These are phyloP conservation scores for Rubus idaeus DNA, from an alignment of 306 rosid species.

Conservation along the genomic window DNA sequence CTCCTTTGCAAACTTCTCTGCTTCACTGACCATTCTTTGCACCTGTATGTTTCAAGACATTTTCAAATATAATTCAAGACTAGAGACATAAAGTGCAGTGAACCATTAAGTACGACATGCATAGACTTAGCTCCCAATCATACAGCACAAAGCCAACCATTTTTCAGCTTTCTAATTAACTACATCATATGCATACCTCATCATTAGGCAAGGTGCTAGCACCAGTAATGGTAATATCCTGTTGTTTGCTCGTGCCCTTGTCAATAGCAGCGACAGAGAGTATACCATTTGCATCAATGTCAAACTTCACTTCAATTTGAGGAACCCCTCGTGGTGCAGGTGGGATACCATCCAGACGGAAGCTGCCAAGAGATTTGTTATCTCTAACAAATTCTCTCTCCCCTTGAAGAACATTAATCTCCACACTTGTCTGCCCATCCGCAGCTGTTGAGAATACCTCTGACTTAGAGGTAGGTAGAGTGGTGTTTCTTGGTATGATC, in stretches of 20 bases:
- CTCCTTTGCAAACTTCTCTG: slow-evolving; percentile 76
- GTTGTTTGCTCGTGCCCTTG: slow-evolving; percentile 94
- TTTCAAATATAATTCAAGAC: slow-evolving; percentile 26
- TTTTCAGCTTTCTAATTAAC: slow-evolving; percentile 7
- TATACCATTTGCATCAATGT: slow-evolving; percentile 91
- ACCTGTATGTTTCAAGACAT: slow-evolving; percentile 48
- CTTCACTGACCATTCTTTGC: slow-evolving; percentile 77
- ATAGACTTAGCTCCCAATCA: background rate
- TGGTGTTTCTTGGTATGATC: slow-evolving; percentile 92
- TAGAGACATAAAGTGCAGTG: background rate
- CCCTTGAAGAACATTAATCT: slow-evolving; percentile 81
- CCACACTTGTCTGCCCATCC: slow-evolving; percentile 85
- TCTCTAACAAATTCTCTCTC: slow-evolving; percentile 95
- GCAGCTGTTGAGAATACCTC: slow-evolving; percentile 87
- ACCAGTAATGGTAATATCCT: slow-evolving; percentile 94
- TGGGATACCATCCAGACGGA: slow-evolving; percentile 92
- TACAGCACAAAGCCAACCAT: background rate
- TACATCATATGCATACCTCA: slow-evolving; percentile 50
- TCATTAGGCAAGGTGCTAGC: slow-evolving; percentile 93
- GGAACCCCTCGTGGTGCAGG: slow-evolving; percentile 98
- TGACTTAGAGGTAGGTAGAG: slow-evolving; percentile 93
- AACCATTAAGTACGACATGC: background rate
- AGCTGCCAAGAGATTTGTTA: slow-evolving; percentile 94
- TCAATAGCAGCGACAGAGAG: slow-evolving; percentile 87
- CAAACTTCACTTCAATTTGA: slow-evolving; percentile 95